Percentiles rank a stretch among this genome's conserved stretches.
These are phyloP conservation scores for Trypanosoma lewisi DNA, from an alignment of 208 protist species.

Conservation along the genomic window DNA sequence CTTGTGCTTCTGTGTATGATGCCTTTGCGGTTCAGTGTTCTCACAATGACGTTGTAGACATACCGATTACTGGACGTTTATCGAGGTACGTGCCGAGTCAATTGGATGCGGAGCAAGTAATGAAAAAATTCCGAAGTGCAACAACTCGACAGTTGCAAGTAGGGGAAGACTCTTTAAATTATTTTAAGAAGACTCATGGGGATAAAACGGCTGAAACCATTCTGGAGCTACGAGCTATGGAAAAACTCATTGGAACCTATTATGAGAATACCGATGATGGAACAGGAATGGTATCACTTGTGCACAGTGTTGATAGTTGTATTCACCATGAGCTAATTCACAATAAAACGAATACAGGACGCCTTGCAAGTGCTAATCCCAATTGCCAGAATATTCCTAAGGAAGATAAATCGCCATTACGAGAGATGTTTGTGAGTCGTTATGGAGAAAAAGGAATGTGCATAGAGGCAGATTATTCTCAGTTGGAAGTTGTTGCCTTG, in stretches of 20 bases:
- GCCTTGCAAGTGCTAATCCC: constrained; percentile 86
- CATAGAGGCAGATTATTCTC: constrained; percentile 92
- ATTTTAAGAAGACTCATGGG: constrained; percentile 82
- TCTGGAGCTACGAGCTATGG: constrained; percentile 80
- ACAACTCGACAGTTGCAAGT: constrained; percentile 86
- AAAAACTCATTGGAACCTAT: constrained; percentile 91
- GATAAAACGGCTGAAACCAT: constrained; percentile 78
- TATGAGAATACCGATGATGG: constrained; percentile 90
- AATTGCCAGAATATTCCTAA: constrained; percentile 94
- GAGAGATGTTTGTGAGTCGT: constrained; percentile 90
- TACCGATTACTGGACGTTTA: constrained; percentile 71
- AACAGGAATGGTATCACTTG: constrained; percentile 91
- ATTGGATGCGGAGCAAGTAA: constrained; percentile 82
- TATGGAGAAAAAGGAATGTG: constrained; percentile 88
- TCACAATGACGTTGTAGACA: constrained; percentile 78
- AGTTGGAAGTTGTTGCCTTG: constrained; percentile 91
- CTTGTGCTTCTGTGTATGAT: constrained; percentile 68
- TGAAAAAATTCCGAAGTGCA: constrained; percentile 75
- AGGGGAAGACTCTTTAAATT: constrained; percentile 81
- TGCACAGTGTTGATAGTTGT: constrained; percentile 84
- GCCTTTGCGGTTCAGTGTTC: constrained; percentile 76
- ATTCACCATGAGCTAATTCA: constrained; percentile 94
- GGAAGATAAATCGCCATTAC: constrained; percentile 85
- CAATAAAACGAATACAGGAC: constrained; percentile 90
- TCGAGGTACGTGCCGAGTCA: constrained; percentile 70